These are phyloP conservation scores for Gracilaria vermiculophylla DNA, from an alignment of 23 red algal genomes.

Conservation along the genomic window DNA sequence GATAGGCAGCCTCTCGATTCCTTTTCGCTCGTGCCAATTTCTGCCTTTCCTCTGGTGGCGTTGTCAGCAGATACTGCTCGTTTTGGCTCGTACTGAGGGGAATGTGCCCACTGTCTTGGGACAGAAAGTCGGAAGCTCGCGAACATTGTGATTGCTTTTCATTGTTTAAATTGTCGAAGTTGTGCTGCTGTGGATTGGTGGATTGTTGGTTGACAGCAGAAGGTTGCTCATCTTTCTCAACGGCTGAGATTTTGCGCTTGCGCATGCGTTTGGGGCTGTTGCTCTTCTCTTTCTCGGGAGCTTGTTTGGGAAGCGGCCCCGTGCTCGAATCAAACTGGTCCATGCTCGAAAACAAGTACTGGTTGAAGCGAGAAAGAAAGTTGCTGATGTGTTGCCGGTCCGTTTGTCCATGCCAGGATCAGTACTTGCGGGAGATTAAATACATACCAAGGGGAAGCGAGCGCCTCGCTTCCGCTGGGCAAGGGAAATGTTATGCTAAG, in stretches of 20 bases:
- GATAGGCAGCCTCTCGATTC: slow-evolving; percentile 53
- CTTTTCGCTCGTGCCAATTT: slow-evolving; percentile 36
- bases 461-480: neutral
- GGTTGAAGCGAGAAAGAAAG: neutral
- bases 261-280: neutral
- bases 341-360: neutral
- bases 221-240: neutral
- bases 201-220: neutral
- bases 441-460: neutral
- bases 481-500: neutral
- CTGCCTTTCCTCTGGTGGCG: slow-evolving; percentile 3
- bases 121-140: neutral
- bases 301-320: neutral
- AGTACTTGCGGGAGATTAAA: neutral
- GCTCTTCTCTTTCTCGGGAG: neutral
- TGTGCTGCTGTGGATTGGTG: neutral
- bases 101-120: neutral
- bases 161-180: neutral
- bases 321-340: neutral
- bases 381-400: neutral
- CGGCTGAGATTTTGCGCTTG: neutral
- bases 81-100: neutral
- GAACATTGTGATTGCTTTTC: neutral
- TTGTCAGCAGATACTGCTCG: neutral
- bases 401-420: neutral